These are phyloP conservation scores for Bruguiera hainesii DNA, from an alignment of 441 rosid species.

Conservation along the genomic window DNA sequence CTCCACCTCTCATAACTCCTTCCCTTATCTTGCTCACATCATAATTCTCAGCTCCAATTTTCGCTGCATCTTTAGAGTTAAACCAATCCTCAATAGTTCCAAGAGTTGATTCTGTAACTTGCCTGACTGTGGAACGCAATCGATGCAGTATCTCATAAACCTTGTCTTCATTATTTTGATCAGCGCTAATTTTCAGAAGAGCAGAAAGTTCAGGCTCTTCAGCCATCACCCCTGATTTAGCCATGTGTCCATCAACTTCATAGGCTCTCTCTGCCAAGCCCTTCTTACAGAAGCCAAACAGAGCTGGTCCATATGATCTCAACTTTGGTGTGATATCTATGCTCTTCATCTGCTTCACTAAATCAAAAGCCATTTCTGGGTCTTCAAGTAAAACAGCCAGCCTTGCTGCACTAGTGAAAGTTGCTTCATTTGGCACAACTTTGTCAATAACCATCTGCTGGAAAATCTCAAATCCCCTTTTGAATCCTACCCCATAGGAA, in stretches of 20 bases:
- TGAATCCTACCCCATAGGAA: slow-evolving; percentile 33
- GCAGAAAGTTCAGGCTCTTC: slow-evolving; percentile 89
- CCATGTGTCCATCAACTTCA: slow-evolving; percentile 79
- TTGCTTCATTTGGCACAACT: slow-evolving; percentile 78
- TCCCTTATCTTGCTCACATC: slow-evolving; percentile 52
- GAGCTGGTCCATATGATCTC: slow-evolving; percentile 83
- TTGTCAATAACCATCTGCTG: slow-evolving; percentile 63
- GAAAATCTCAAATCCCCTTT: slow-evolving; percentile 79
- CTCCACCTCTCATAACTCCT: slow-evolving; percentile 69
- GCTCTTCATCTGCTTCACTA: slow-evolving; percentile 72
- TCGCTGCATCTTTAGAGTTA: slow-evolving; percentile 52
- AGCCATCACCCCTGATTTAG: slow-evolving; percentile 58
- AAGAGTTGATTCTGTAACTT: slow-evolving; percentile 61
- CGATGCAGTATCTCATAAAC: slow-evolving; percentile 79
- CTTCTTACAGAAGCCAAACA: slow-evolving; percentile 67
- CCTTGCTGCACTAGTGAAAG: slow-evolving; percentile 81
- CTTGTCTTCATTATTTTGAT: slow-evolving; percentile 41
- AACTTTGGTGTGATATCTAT: slow-evolving; percentile 62
- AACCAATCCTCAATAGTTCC: slow-evolving; percentile 71
- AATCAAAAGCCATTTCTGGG: slow-evolving; percentile 83
- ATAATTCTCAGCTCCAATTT: slow-evolving; percentile 56
- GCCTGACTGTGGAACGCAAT: slow-evolving; percentile 66
- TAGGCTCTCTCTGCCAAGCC: slow-evolving; percentile 63
- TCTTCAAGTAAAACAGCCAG: slow-evolving; percentile 73
- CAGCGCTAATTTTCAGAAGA: slow-evolving; percentile 61